Base-by-base conservation (phyloP, 2,329 filamentous ascomycete genomes). In the Diaporthe sp. region DNA sequence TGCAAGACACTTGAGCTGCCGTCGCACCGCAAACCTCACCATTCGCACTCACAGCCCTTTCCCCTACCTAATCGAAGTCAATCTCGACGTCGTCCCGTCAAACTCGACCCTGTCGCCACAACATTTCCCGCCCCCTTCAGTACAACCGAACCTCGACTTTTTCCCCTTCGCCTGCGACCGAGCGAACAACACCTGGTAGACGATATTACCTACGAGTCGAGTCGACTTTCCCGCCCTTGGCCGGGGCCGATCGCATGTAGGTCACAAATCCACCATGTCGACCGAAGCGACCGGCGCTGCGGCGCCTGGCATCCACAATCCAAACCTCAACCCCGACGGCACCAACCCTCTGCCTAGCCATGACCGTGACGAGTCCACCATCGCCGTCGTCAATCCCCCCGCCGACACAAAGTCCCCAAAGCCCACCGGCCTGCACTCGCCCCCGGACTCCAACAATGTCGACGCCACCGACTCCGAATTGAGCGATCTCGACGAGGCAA, bases 361-460 rank as follows among this genome's bases (percentile, higher is more conserved):
- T 75, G 81, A 80, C 77, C 70, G 76, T 67, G 77, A 60, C 69
- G 45, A 76, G 78, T 75, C 77, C 77, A 79, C 79, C 76, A 81
- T 80, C 76, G 72, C 78, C 68, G 77, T 78, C 74, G 77, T 71
- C 77, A 77, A 66, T 74, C 76, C 69, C 74, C 60, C 74, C 72
- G 52, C 68, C 71, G 79, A 77, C 77, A 79, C 80, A 74, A 81
- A 84, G 75, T 82, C 81, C 77, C 81, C 83, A 67, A 85, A 87
- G 77, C 83, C 85, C 40, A 84, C 82, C 75, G 89, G 89, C 78
- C 83, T 92, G 73, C 88, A 92, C 80, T 92, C 91, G 77, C 91
- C 91, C 55, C 91, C 91, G 68, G 90, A 92, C 79, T 92, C 89
- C 81, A 92, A 92, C 83, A 88, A 88, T 81, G 86, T 89, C 76